Evolutionary conservation across 257 asterid genomes (phyloP).

Genomic region (Nicotiana paniculata): DNA sequence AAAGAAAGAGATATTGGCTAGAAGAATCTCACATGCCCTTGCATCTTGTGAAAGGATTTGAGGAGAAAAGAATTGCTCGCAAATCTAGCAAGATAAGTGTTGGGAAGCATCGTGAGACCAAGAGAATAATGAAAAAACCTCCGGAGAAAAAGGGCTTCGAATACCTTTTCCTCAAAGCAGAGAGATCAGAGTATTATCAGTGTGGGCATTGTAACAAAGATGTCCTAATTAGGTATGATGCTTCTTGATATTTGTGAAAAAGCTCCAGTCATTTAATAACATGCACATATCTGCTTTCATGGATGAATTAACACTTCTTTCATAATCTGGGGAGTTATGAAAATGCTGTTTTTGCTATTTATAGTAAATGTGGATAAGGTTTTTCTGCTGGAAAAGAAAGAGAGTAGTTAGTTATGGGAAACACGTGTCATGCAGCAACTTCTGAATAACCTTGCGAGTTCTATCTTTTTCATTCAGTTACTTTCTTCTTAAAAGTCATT

Average conservation of each 20-base stretch:
- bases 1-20: constrained; percentile 82
- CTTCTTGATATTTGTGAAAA: background rate
- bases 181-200: constrained; percentile 43
- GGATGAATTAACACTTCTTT: background rate
- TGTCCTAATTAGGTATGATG: constrained; percentile 60
- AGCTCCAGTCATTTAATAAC: background rate
- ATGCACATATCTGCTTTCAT: background rate
- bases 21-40: constrained; percentile 82
- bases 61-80: constrained; percentile 78
- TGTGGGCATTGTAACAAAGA: constrained; percentile 80
- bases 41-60: constrained; percentile 74
- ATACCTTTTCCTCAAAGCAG: constrained; percentile 75
- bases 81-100: constrained; percentile 45
- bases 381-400: constrained; percentile 3
- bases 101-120: constrained; percentile 36
- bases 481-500: background rate
- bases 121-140: constrained; percentile 25
- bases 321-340: background rate
- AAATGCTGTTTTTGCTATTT: background rate
- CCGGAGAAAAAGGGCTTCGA: constrained; percentile 57
- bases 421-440: background rate
- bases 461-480: background rate
- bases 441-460: background rate
- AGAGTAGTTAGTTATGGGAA: background rate
- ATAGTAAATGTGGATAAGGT: background rate